These are phyloP conservation scores for Candida suzukii DNA, from an alignment of 805 yeast species.

Conservation along the genomic window DNA sequence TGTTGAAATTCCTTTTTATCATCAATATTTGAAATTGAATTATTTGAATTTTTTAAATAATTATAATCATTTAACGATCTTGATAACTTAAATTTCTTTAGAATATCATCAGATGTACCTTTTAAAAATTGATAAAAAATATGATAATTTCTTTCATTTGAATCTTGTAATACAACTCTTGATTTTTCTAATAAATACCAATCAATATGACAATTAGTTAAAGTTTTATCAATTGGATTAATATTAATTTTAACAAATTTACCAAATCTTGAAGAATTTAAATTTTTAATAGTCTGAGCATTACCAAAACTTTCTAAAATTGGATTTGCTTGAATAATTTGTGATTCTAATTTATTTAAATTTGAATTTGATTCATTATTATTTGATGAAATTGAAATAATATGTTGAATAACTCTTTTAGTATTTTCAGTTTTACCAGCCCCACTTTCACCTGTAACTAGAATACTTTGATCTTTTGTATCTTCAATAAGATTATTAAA, in stretches of 20 bases:
- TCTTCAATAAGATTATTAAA: conserved; percentile 65
- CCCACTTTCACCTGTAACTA: conserved; percentile 98
- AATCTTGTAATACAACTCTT: conserved; percentile 73
- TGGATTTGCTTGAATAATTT: conserved; percentile 90
- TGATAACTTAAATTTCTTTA: conserved; percentile 39
- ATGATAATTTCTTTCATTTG: conserved; percentile 85
- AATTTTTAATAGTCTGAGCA: conserved; percentile 89
- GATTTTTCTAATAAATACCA: conserved; percentile 94
- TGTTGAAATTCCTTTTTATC: conserved; percentile 62
- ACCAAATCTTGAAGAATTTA: conserved; percentile 95
- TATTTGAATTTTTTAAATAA: conserved; percentile 52
- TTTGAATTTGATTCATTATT: conserved; percentile 14
- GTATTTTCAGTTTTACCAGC: conserved; percentile 99
- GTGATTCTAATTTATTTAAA: conserved; percentile 53
- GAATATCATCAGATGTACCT: conserved; percentile 50
- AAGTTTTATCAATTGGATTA: conserved; percentile 44
- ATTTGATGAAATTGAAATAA: conserved; percentile 61
- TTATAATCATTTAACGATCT: conserved; percentile 35
- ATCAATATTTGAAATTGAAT: conserved; percentile 63
- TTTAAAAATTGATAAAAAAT: conserved; percentile 80
- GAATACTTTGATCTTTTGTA: conserved; percentile 74
- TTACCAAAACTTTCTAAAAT: conserved; percentile 95
- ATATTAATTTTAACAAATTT: conserved; percentile 88
- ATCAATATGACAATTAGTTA: conserved; percentile 87
- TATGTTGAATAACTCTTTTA: conserved; percentile 85